phyloP scores from a whole-genome alignment of 805 yeast genomes.

The Saitoella complicata region DNA sequence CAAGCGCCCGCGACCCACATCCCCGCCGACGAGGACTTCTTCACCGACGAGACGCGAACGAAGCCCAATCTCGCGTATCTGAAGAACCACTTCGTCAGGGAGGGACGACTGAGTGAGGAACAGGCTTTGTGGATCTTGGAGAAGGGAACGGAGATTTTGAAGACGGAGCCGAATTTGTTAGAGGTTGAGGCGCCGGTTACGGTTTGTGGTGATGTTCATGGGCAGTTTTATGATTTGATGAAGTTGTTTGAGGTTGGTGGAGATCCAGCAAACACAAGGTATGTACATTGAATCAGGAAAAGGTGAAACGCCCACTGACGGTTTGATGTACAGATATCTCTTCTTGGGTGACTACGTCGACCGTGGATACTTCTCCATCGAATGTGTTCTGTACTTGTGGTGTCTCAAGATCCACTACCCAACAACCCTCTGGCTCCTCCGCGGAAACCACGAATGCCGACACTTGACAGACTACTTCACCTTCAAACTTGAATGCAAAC shows the following conservation, averaged over 20 bases:
- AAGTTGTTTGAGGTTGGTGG: slow-evolving; percentile 91
- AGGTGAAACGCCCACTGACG: no score
- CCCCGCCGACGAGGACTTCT: slow-evolving; percentile 58
- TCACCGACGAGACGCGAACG: slow-evolving; percentile 32
- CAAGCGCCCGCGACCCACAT: slow-evolving; percentile 46
- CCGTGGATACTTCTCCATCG: slow-evolving; percentile 81
- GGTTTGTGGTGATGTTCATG: slow-evolving; percentile 87
- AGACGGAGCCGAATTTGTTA: slow-evolving; percentile 62
- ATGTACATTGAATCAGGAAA: no score
- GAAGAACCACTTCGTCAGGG: slow-evolving; percentile 55
- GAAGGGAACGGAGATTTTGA: slow-evolving; percentile 46
- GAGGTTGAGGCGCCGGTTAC: slow-evolving; percentile 84
- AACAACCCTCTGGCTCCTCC: slow-evolving; percentile 53
- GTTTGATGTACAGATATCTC: slow-evolving; percentile 28
- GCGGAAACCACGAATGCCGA: slow-evolving; percentile 92
- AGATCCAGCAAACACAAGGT: slow-evolving; percentile 51
- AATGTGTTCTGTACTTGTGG: slow-evolving; percentile 50
- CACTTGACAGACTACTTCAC: slow-evolving; percentile 91
- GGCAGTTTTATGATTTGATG: slow-evolving; percentile 80
- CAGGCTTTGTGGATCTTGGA: slow-evolving; percentile 56
- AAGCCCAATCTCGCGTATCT: slow-evolving; percentile 60
- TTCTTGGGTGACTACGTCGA: slow-evolving; percentile 93
- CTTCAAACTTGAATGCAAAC: slow-evolving; percentile 75
- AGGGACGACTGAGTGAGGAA: slow-evolving; percentile 58
- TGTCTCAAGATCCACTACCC: slow-evolving; percentile 66